Base-by-base conservation (phyloP, 1,284 basidiomycete species). In the Cryptococcus sp. region DNA sequence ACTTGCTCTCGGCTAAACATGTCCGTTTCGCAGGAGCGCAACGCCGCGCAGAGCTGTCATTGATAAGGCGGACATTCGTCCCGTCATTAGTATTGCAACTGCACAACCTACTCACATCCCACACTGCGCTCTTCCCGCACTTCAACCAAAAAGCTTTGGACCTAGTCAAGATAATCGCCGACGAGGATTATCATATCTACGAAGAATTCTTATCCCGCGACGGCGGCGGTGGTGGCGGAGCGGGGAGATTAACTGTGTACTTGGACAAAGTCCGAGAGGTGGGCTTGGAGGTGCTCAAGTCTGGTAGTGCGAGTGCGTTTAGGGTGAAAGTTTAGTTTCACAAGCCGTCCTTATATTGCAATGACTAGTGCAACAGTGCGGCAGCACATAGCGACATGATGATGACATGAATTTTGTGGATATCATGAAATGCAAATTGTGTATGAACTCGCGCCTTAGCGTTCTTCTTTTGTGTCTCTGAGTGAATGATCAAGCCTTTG, bases 81-180 rank as follows among this genome's bases (percentile, higher is more conserved):
- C 95, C 94, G 0, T 93, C 97, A 73, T 83, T 98, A 41, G 85
- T 98, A 63, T 82, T 97, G 60, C 86, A 91, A 20, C 80, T 98
- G 17, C 94, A 98, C 72, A 81, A 83, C 35, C 80, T 88, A 57
- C 81, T 98, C 15, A 84, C 86, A 61, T 80, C 83, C 40, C 90
- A 91, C 6, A 81, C 87, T 19, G 74, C 80, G 6, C 79, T 84
- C 16, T 81, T 93, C 46, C 85, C 88, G 13, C 81, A 83, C 55
- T 91, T 95, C 70, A 82, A 96, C n/a, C 86, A 88, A 67, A 83
- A 84, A 16, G 87, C 88, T 0, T 79, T 98, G 54, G 81, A 88
- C 39, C 82, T 99, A 3, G 86, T 87, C 16, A 92, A 89, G 67
- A 81, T 91, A 38, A 88, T 99, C 1, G 94, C 93, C 0, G 91